Evolutionary conservation across 306 rosid genomes (phyloP), one percentile per base, ranked within the genome.

Genomic region (Cucurbita maxima): DNA sequence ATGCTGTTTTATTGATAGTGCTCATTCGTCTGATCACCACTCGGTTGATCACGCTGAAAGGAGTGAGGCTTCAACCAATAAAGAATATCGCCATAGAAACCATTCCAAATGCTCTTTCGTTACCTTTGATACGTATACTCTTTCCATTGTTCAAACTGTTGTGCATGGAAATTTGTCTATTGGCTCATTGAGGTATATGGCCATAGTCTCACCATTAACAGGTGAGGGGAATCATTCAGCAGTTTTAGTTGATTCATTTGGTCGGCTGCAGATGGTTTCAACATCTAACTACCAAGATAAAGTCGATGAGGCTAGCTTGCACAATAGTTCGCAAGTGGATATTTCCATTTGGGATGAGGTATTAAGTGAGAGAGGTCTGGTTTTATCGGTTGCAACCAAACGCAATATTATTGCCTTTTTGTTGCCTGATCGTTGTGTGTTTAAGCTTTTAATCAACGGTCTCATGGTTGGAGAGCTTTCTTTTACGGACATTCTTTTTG

Each of bases 131-230:
- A 84, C 97, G 0, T 88, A 83, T 78, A 85, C 89, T 20, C 96
- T 91, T 76, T 74, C 84, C 50, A 83, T 94, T 83, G 93, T 86
- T 5, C 96, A 89, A 54, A 94, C 90, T 16, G 81, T 86, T 75
- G 83, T 87, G 85, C 97, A 87, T 81, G 99, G 96, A 75, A 88
- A 75, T 78, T 77, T 94, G 75, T 88, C 90, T n/a, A 83, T 91
- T 45, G 92, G 86, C 66, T 83, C 92, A 0, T 74, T 91, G 82
- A 87, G 64, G 86, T 91, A 86, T 85, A 87, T 91, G 97, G 86
- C 76, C 20, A 71, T 91, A 4, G 92, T 91, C 40, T 88, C 86
- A 52, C 72, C 78, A n/a, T 76, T 75, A 55, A 80, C 77, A 69
- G 88, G 78, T 43, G 83, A 81, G 64, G 90, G 81, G 81, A 86